These are phyloP conservation scores for Orbilia quercus DNA, from an alignment of 2,329 filamentous ascomycete genomes.

Conservation along the genomic window DNA sequence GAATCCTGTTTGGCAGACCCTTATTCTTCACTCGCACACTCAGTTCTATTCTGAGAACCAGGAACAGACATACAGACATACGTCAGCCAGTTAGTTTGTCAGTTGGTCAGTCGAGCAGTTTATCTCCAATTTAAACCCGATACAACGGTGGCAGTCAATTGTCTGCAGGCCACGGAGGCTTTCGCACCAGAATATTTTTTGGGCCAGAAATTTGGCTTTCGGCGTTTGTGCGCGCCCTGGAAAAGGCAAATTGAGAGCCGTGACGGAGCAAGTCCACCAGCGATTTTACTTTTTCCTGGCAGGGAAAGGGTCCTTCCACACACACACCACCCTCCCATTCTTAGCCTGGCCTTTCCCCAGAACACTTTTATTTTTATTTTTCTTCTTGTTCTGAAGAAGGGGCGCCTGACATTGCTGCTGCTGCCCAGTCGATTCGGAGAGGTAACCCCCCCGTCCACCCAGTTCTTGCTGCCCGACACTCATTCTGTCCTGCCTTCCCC, in stretches of 20 bases:
- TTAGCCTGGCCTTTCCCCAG: too few species aligned
- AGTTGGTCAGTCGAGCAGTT: conserved; percentile 17
- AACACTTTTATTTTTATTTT: not conserved
- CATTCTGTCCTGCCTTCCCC: conserved; percentile 28
- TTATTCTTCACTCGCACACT: not conserved
- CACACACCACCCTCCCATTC: conserved; percentile 37
- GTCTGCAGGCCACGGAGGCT: conserved; percentile 43
- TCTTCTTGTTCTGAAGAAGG: conserved; percentile 32
- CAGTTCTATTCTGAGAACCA: conserved; percentile 32
- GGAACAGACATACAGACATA: conserved; percentile 46
- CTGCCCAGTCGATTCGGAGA: conserved; percentile 39
- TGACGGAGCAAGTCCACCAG: conserved; percentile 54
- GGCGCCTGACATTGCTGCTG: conserved; percentile 56
- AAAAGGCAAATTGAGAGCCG: conserved; percentile 44
- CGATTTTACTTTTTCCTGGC: conserved; percentile 32
- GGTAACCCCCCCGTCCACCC: conserved; percentile 45
- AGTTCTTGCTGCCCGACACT: conserved; percentile 9
- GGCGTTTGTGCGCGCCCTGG: conserved; percentile 53
- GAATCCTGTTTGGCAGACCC: not conserved
- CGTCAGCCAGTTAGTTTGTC: conserved; percentile 12
- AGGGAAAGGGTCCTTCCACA: conserved; percentile 19
- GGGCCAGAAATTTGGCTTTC: conserved; percentile 42
- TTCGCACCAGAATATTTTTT: conserved; percentile 25
- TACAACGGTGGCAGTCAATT: conserved; percentile 47
- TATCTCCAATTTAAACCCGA: conserved; percentile 43